These are phyloP conservation scores for Penicilliopsis zonata DNA, from an alignment of 495 filamentous ascomycete genomes.

Conservation along the genomic window DNA sequence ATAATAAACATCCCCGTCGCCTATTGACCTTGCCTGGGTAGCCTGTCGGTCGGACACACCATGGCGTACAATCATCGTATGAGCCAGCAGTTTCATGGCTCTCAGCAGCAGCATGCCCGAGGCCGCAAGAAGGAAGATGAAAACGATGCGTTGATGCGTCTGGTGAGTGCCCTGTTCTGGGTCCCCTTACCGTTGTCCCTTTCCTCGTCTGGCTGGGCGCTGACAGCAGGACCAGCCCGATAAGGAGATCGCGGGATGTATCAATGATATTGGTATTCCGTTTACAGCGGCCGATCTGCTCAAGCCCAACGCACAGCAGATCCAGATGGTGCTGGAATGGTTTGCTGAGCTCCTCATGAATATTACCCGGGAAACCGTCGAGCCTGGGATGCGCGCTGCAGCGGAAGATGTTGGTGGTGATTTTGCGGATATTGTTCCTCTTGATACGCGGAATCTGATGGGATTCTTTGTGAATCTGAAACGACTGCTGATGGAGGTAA, in stretches of 20 bases:
- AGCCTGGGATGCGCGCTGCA: slow-evolving; percentile 87
- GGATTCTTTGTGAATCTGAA: slow-evolving; percentile 77
- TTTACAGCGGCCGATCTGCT: slow-evolving; percentile 82
- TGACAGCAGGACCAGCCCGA: slow-evolving; percentile 42
- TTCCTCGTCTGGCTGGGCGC: not conserved
- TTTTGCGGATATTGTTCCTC: slow-evolving; percentile 67
- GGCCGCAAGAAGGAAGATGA: slow-evolving; percentile 69
- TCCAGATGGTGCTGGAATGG: slow-evolving; percentile 96
- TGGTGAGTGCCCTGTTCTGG: slow-evolving; percentile 41
- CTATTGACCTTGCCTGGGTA: slow-evolving; percentile 1
- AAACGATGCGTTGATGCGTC: slow-evolving; percentile 77
- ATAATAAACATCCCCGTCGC: slow-evolving; percentile 1
- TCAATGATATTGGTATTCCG: slow-evolving; percentile 86
- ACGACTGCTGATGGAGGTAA: slow-evolving; percentile 60
- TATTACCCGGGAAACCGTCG: slow-evolving; percentile 76
- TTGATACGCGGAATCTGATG: slow-evolving; percentile 83
- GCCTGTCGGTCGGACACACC: not conserved
- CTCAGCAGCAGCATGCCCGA: slow-evolving; percentile 47
- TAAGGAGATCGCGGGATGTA: slow-evolving; percentile 88
- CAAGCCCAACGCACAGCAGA: slow-evolving; percentile 85
- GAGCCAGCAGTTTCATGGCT: slow-evolving; percentile 51
- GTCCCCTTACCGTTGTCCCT: not conserved
- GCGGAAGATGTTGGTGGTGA: slow-evolving; percentile 75
- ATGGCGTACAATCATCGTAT: slow-evolving; percentile 63
- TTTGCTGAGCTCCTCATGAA: slow-evolving; percentile 91